Percentiles rank a stretch among this genome's conserved stretches.
phyloP scores from a whole-genome alignment of 352 stramenopile genomes.

The Phytophthora constricta region DNA sequence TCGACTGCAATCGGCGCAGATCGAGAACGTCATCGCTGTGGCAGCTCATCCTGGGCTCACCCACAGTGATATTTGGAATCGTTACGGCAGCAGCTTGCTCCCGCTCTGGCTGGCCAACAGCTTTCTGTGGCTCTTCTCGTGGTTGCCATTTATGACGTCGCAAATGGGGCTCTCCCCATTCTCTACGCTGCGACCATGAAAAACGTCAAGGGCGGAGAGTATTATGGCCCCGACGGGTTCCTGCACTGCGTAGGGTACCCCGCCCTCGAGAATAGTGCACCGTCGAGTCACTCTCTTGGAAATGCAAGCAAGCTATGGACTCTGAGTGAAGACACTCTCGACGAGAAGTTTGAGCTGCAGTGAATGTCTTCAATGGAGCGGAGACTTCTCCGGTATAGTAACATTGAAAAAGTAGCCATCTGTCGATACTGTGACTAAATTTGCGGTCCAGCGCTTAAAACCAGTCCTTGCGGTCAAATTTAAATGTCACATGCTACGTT shows the following conservation, averaged over 20 bases:
- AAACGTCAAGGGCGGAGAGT: slow-evolving; percentile 26
- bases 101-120: slow-evolving; percentile 23
- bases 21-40: slow-evolving; percentile 39
- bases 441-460: too few species aligned
- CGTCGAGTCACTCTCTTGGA: slow-evolving; percentile 34
- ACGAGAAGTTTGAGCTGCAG: slow-evolving; percentile 41
- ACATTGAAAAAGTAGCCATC: too few species aligned
- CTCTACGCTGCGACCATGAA: slow-evolving; percentile 39
- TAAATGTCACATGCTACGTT: too few species aligned
- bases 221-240: slow-evolving; percentile 42
- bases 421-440: too few species aligned
- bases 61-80: not conserved
- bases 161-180: slow-evolving; percentile 36
- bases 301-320: slow-evolving; percentile 36
- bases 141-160: slow-evolving; percentile 31
- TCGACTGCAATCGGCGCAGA: slow-evolving; percentile 28
- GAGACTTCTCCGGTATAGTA: too few species aligned
- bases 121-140: slow-evolving; percentile 20
- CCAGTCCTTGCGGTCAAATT: too few species aligned
- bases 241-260: slow-evolving; percentile 27
- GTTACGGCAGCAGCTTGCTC: slow-evolving; percentile 18
- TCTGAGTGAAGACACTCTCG: slow-evolving; percentile 44
- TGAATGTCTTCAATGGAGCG: too few species aligned
- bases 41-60: slow-evolving; percentile 38
- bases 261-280: slow-evolving; percentile 26